Evolutionary conservation across 116 monocot genomes (phyloP).

Genomic region (Trichopus zeylanicus): DNA sequence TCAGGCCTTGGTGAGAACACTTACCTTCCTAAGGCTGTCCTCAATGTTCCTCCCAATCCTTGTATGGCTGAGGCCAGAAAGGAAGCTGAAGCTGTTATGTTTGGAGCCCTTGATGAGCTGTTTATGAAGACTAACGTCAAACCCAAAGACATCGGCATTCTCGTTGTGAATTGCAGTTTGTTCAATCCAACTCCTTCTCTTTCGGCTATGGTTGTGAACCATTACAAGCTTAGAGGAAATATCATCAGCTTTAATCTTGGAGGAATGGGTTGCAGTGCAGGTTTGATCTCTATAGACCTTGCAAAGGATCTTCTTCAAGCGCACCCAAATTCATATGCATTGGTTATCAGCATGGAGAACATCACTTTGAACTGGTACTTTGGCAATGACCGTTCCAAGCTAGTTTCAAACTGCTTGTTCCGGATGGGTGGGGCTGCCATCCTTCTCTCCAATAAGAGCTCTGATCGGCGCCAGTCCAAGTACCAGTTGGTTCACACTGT

Average conservation of each 20-base stretch:
- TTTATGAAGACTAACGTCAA: slow-evolving; percentile 45
- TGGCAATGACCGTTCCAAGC: slow-evolving; percentile 68
- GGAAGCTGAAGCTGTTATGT: slow-evolving; percentile 72
- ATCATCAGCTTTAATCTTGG: slow-evolving; percentile 68
- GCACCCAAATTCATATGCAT: slow-evolving; percentile 53
- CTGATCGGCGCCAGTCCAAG: slow-evolving; percentile 52
- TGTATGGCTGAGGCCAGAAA: slow-evolving; percentile 63
- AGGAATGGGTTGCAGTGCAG: slow-evolving; percentile 85
- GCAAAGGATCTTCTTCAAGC: slow-evolving; percentile 71
- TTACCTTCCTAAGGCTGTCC: slow-evolving; percentile 64
- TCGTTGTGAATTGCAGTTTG: slow-evolving; percentile 71
- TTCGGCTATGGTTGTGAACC: slow-evolving; percentile 77
- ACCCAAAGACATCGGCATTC: slow-evolving; percentile 60
- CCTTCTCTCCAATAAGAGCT: slow-evolving; percentile 52
- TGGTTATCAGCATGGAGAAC: slow-evolving; percentile 80
- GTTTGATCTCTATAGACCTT: slow-evolving; percentile 54
- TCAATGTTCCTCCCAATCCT: slow-evolving; percentile 55
- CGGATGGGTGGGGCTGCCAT: slow-evolving; percentile 79
- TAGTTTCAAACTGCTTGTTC: slow-evolving; percentile 77
- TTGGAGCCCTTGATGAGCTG: slow-evolving; percentile 67
- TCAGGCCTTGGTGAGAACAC: slow-evolving; percentile 69
- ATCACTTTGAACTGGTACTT: slow-evolving; percentile 81
- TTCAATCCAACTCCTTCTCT: slow-evolving; percentile 87
- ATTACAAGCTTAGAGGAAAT: slow-evolving; percentile 73
- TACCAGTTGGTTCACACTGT: slow-evolving; percentile 69